Conservation (phyloP, 169 alveolate species). For the Theileria annulata region DNA sequence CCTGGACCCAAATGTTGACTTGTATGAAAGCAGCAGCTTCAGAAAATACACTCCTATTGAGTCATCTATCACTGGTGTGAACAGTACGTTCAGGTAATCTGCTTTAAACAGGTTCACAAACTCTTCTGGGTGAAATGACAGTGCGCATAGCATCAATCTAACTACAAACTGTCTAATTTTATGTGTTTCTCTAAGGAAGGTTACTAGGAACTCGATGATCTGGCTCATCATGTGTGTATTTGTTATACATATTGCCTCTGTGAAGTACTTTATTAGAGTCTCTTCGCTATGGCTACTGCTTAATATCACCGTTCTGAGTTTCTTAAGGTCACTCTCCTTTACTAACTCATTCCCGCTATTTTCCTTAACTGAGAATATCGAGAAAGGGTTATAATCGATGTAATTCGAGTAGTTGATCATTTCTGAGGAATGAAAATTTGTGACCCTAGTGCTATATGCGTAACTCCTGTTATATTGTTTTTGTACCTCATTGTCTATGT, state of each 20-base stretch:
- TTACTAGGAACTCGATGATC: conserved; percentile 33
- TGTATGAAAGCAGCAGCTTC: conserved; percentile 49
- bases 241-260: conserved; percentile 53
- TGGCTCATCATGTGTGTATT: conserved; percentile 48
- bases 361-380: conserved; percentile 5
- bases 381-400: conserved; percentile 23
- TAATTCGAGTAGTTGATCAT: neutral
- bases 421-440: neutral
- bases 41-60: conserved; percentile 57
- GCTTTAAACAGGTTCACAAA: conserved; percentile 39
- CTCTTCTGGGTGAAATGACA: conserved; percentile 65
- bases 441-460: neutral
- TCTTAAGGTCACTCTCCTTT: conserved; percentile 27
- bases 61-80: conserved; percentile 53
- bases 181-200: conserved; percentile 23
- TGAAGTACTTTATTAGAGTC: conserved; percentile 33
- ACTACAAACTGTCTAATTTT: conserved; percentile 31
- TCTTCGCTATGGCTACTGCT: conserved; percentile 23
- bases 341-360: conserved; percentile 4
- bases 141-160: conserved; percentile 57
- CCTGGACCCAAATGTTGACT: conserved; percentile 52
- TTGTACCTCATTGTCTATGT: neutral
- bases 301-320: conserved; percentile 24
- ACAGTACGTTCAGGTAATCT: conserved; percentile 34
- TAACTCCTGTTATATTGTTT: neutral